Base-by-base conservation (phyloP, 192 early-diverging fungal species). In the Pecoramyces ruminantium region DNA sequence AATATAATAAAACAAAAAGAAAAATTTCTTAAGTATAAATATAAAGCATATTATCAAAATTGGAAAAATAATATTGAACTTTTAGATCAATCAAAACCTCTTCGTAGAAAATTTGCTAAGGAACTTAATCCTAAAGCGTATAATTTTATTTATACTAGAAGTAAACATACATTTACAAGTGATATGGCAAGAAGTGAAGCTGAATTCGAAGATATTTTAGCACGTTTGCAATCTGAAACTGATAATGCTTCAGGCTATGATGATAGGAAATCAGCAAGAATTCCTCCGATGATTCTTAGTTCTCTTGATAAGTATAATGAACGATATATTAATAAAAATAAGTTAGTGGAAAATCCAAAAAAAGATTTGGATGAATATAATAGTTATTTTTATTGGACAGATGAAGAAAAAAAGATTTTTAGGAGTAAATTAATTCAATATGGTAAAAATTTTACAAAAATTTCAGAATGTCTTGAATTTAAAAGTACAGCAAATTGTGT, bases 131-230 rank as follows among this genome's bases (percentile, higher is more conserved):
- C 17, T 4, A 67, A 67, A 67, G 51, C 17, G 0, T 67, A n/a
- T 67, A 27, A 67, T 67, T 67, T n/a, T 67, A 67, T 67, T 11
- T 67, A 67, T 67, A 67, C 51, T 0, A 25, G 51, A 67, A 67
- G 51, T 67, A 67, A 67, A 11, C 51, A 67, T 67, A 67, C 51
- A 21, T 93, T 89, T 77, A 89, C 88, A 0, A 92, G 90, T 16
- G 93, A 94, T 78, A 90, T 90, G 15, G 93, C 92, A 58, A 86
- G 92, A 51, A 91, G 89, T n/a, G 93, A 94, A 38, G 93, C 93
- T 11, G 93, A 93, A 84, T 82, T 94, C 30, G 81, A 91, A 30
- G 92, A 92, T 80, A 93, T 94, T 58, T 93, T 94, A 93, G 82
- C 87, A 89, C 80, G 92, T 90, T 21, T 92, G 93, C 81, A 90